Evolutionary conservation across 2,329 filamentous ascomycete species (phyloP), one percentile per base, ranked within the genome.

Genomic region (Trichoderma arundinaceum): DNA sequence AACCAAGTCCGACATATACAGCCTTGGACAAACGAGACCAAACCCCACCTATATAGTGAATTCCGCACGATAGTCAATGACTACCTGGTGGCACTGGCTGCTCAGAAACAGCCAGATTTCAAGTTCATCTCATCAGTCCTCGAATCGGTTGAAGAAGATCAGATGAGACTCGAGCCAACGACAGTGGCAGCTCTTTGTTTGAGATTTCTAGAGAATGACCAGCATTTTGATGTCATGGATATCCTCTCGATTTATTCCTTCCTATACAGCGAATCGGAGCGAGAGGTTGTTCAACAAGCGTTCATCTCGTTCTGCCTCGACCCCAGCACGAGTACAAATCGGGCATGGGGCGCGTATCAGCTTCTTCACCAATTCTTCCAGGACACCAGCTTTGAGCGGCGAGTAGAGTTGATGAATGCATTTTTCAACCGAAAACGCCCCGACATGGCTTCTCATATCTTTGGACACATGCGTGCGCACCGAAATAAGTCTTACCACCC

Each of bases 381-480:
- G 7, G 88, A 90, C 72, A 89, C 89, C 0, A 82, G 86, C n/a
- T 82, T 87, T 6, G 80, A 83, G 2, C 82, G 86, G 57, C 90
- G 94, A 9, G 87, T 89, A 13, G 77, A 83, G 32, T 82, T 97
- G 51, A 96, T 99, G 91, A 84, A 89, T 22, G 82, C 85, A 22
- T 97, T 98, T 78, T 96, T 96, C 74, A 79, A 83, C 7, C 89
- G 92, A 44, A 84, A 86, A 33, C 88, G 93, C 10, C 84, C 92
- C 12, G 94, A 98, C 72, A 93, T 97, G 85, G 94, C 92, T 2
- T 88, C 88, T 53, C 84, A 93, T 68, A 88, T 96, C 39, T 97
- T 99, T 77, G 91, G 91, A 13, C 92, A 97, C 75, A 98, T 98
- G 94, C 90, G 93, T n/a, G 85, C 90, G 58, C 89, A 93, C 69